Evolutionary conservation across 2,329 filamentous ascomycete genomes (phyloP).

Genomic region (Epichloe coenophiala): DNA sequence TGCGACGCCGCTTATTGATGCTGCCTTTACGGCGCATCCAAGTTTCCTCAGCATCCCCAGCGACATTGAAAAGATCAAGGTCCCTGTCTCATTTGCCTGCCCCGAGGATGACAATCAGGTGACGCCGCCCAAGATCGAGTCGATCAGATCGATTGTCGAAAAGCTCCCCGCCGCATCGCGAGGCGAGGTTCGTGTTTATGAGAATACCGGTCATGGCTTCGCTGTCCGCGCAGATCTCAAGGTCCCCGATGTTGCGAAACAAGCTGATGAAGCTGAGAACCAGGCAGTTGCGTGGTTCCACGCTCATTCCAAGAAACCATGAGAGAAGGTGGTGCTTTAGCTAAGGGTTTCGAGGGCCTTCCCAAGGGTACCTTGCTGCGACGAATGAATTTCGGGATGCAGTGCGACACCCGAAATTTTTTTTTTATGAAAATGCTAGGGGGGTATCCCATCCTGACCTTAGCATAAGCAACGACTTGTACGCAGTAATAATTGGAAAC

Average conservation of each 20-base stretch:
- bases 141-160: conserved; percentile 22
- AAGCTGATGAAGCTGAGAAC: conserved; percentile 18
- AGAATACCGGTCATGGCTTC: conserved; percentile 28
- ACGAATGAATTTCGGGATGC: too few relatives aligned
- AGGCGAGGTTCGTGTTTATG: conserved; percentile 25
- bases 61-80: conserved; percentile 30
- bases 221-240: conserved; percentile 19
- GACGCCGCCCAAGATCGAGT: conserved; percentile 14
- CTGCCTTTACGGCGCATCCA: conserved; percentile 39
- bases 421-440: too few relatives aligned
- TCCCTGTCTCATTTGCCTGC: conserved; percentile 33
- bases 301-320: conserved; percentile 8
- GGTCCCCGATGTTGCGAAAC: conserved; percentile 11
- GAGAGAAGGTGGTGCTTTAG: neutral
- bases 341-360: too few relatives aligned
- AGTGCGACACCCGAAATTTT: too few relatives aligned
- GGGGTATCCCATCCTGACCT: too few relatives aligned
- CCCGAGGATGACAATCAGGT: conserved; percentile 31
- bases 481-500: too few relatives aligned
- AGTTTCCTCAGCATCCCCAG: conserved; percentile 30
- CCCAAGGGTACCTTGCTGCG: too few relatives aligned
- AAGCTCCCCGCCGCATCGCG: conserved; percentile 17
- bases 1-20: conserved; percentile 31
- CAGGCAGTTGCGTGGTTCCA: conserved; percentile 23
- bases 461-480: too few relatives aligned